phyloP scores from a whole-genome alignment of 768 basidiomycete genomes.

The Lentinula sp. region DNA sequence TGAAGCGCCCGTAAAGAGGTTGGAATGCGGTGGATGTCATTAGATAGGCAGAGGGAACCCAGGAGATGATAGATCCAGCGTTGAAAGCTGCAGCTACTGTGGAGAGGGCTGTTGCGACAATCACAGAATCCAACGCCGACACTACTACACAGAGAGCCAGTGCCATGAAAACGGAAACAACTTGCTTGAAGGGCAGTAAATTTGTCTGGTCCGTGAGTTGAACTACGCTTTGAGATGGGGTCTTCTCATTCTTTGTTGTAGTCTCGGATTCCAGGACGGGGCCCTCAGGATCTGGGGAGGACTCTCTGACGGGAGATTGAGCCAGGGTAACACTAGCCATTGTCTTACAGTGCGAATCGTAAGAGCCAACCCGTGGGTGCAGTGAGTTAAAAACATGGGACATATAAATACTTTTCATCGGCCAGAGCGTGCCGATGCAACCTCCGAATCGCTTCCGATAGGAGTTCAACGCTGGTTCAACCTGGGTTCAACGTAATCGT shows the following conservation, averaged over 20 bases:
- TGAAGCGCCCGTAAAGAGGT: constrained; percentile 55
- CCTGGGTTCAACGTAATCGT: no score
- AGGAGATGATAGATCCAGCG: constrained; percentile 56
- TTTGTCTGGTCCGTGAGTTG: constrained; percentile 72
- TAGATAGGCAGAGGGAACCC: constrained; percentile 72
- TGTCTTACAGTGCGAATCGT: background rate
- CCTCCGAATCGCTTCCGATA: background rate
- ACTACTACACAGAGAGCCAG: constrained; percentile 57
- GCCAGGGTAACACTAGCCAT: background rate
- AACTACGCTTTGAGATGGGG: constrained; percentile 7
- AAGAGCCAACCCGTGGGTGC: background rate
- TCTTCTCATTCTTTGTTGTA: constrained; percentile 1
- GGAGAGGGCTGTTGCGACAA: constrained; percentile 70
- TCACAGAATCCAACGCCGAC: constrained; percentile 63
- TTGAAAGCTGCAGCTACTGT: constrained; percentile 63
- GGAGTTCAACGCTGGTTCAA: no score
- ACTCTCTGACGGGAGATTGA: background rate
- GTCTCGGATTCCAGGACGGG: background rate
- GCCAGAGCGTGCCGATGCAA: background rate
- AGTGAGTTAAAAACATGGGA: background rate
- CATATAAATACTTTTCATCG: background rate
- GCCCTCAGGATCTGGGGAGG: background rate
- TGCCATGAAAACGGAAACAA: constrained; percentile 57
- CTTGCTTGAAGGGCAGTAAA: constrained; percentile 57
- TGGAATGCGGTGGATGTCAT: constrained; percentile 63